A percentile compares a stretch with the other conserved stretches of the same genome.
phyloP scores from a whole-genome alignment of 2,329 filamentous ascomycete species.

The Arthroderma sp. region DNA sequence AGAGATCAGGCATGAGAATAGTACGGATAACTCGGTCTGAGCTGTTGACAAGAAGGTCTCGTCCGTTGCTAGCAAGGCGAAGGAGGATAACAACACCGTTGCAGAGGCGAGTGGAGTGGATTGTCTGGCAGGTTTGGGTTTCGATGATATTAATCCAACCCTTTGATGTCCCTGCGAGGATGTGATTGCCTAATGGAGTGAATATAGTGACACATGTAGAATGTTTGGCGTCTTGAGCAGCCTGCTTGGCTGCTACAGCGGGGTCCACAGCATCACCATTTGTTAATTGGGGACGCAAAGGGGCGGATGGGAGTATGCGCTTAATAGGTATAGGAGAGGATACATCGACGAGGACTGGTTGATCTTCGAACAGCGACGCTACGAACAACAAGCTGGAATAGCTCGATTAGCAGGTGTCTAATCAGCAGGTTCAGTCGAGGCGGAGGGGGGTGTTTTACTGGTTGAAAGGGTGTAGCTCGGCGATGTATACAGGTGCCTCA shows the following conservation, averaged over 20 bases:
- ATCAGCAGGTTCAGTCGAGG: neutral
- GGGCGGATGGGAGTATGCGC: conserved; percentile 66
- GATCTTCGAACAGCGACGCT: conserved; percentile 84
- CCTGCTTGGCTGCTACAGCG: conserved; percentile 61
- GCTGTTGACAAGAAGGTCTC: conserved; percentile 80
- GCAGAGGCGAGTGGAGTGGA: conserved; percentile 81
- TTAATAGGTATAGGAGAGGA: conserved; percentile 57
- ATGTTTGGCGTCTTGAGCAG: conserved; percentile 84
- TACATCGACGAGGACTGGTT: conserved; percentile 77
- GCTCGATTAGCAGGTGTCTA: neutral
- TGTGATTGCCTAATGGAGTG: conserved; percentile 71
- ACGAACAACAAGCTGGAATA: conserved; percentile 63
- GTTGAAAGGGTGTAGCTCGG: conserved; percentile 83
- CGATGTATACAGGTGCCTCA: conserved; percentile 86
- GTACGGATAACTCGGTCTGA: conserved; percentile 92
- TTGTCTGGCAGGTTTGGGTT: conserved; percentile 62
- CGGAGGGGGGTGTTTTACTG: conserved; percentile 45
- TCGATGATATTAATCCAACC: conserved; percentile 95
- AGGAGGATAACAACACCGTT: conserved; percentile 78
- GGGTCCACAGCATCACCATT: conserved; percentile 53
- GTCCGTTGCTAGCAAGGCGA: conserved; percentile 69
- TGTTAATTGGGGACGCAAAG: conserved; percentile 52
- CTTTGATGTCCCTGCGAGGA: conserved; percentile 86
- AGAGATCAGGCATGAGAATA: conserved; percentile 70
- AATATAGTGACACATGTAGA: conserved; percentile 89